Evolutionary conservation across 306 rosid species (phyloP).

Genomic region (Vigna mungo): DNA sequence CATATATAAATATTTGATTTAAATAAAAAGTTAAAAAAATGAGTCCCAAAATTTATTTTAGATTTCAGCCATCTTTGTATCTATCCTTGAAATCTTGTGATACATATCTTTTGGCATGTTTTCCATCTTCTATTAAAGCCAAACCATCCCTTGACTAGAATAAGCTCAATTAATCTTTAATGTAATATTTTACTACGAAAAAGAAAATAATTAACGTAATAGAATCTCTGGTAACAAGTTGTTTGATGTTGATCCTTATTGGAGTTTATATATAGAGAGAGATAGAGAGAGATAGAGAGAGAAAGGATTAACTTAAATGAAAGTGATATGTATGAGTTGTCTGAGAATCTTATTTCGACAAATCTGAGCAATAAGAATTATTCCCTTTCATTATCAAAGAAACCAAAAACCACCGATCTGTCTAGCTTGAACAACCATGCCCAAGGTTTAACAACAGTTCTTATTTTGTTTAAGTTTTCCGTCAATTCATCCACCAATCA

Average conservation of each 20-base stretch:
- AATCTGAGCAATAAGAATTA: background rate
- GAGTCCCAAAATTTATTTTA: no score
- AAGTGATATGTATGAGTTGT: slow-evolving; percentile 12
- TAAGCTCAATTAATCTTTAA: background rate
- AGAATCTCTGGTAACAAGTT: slow-evolving; percentile 16
- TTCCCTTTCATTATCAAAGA: slow-evolving; percentile 15
- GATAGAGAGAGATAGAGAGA: no score
- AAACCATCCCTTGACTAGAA: background rate
- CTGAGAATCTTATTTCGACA: slow-evolving; percentile 9
- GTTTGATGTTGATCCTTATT: background rate
- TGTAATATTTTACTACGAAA: background rate
- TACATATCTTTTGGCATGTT: no score
- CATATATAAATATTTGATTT: no score
- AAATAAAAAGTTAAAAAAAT: no score
- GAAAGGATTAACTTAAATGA: background rate
- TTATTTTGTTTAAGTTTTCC: background rate
- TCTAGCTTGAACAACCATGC: background rate
- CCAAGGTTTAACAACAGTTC: slow-evolving; percentile 16
- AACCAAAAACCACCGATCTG: background rate
- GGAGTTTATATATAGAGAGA: no score
- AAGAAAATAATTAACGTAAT: background rate
- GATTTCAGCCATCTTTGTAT: no score
- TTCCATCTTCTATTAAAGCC: background rate
- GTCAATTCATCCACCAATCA: background rate
- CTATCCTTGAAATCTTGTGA: no score